These are phyloP conservation scores for Globisporangium parvum DNA, from an alignment of 352 stramenopile species.

Conservation along the genomic window DNA sequence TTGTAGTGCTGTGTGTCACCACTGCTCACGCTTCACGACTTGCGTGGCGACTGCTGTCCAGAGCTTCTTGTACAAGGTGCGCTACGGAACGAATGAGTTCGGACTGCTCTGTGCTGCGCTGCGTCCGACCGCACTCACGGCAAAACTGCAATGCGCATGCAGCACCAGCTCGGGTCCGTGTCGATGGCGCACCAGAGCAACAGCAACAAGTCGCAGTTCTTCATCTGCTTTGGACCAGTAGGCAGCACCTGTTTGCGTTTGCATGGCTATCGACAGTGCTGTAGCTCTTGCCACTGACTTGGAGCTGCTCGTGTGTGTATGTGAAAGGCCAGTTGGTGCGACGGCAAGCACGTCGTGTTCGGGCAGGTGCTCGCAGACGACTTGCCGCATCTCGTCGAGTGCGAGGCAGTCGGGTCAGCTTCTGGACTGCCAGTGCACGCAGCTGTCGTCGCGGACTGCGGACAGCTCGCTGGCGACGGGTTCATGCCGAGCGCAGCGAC, in stretches of 20 bases:
- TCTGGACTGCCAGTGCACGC: conserved; percentile 42
- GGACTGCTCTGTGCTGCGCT: background rate
- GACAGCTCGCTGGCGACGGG: conserved; percentile 42
- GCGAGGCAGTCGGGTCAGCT: conserved; percentile 40
- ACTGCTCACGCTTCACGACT: background rate
- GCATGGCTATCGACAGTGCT: background rate
- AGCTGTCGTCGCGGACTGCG: conserved; percentile 52
- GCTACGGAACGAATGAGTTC: background rate
- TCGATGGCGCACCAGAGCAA: conserved; percentile 97
- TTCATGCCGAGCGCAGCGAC: conserved; percentile 19
- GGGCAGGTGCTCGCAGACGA: conserved; percentile 89
- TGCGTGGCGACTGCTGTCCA: conserved; percentile 23
- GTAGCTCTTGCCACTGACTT: background rate
- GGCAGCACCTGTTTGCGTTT: background rate
- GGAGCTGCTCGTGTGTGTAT: background rate
- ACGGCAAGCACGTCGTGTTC: conserved; percentile 99
- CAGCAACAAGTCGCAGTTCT: conserved; percentile 99
- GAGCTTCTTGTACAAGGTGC: conserved; percentile 84
- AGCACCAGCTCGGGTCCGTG: conserved; percentile 90
- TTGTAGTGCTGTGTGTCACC: background rate
- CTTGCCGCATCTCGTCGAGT: conserved; percentile 37
- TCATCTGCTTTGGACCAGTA: conserved; percentile 91
- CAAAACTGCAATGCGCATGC: background rate
- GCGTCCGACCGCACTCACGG: no score
- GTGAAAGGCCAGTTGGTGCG: conserved; percentile 72